phyloP scores from a whole-genome alignment of 208 protist genomes.

The Wallacemonas sp. region DNA sequence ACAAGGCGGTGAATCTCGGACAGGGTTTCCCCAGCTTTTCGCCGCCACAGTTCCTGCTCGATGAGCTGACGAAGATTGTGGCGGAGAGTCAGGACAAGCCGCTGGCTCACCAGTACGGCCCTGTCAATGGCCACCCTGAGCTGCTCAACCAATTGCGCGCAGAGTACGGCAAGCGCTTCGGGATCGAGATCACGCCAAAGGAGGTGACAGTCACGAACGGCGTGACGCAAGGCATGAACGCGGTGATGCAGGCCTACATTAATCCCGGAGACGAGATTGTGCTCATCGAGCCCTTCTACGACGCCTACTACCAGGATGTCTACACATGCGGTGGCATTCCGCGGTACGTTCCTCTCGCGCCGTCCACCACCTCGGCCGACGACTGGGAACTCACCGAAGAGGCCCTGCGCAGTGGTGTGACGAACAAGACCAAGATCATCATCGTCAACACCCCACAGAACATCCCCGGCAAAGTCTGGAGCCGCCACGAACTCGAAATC shows the following conservation, averaged over 20 bases:
- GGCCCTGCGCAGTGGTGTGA: conserved; percentile 64
- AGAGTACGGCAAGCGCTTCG: conserved; percentile 63
- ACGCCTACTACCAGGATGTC: conserved; percentile 80
- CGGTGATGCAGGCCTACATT: conserved; percentile 73
- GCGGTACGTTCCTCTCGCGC: conserved; percentile 74
- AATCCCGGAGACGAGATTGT: conserved; percentile 93
- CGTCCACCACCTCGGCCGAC: conserved; percentile 33
- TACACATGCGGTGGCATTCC: conserved; percentile 67
- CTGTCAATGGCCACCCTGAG: conserved; percentile 57
- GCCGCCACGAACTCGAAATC: conserved; percentile 55
- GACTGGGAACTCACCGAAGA: conserved; percentile 57
- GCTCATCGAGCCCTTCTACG: conserved; percentile 93
- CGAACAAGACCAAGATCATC: conserved; percentile 77
- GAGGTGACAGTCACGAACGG: conserved; percentile 84
- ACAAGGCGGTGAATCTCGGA: conserved; percentile 91
- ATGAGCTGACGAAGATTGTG: conserved; percentile 52
- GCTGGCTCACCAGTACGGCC: conserved; percentile 86
- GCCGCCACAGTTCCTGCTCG: conserved; percentile 67
- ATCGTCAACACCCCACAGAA: conserved; percentile 95
- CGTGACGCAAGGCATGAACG: conserved; percentile 84
- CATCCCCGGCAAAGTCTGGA: conserved; percentile 79
- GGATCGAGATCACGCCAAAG: conserved; percentile 40
- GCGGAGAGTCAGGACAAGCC: conserved; percentile 34
- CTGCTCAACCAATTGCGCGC: conserved; percentile 66
- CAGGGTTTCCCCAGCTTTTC: conserved; percentile 91